Evolutionary conservation across 768 basidiomycete species (phyloP), one percentile per base, ranked within the genome.

Genomic region (Psilocybe tampanensis): DNA sequence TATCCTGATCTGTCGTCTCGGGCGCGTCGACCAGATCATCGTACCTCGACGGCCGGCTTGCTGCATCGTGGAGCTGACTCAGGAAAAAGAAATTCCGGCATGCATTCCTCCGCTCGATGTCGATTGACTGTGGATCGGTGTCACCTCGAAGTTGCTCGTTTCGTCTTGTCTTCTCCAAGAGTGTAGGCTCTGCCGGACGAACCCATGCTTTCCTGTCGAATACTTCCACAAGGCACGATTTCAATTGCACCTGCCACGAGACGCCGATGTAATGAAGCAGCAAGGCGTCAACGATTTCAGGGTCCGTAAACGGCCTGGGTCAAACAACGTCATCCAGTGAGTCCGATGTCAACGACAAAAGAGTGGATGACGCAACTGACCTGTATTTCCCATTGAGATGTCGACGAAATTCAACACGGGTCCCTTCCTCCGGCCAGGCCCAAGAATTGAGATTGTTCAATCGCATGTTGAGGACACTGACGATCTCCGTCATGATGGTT

Each of bases 301-400:
- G 75, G 57, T 82, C 78, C 8, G 77, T 77, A 60, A 77, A 80
- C 15, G 76, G 78, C 19, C 79, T 39, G 12, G 12, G 15, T 39
- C 4, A 39, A 4, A 15, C 6, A 9, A 21, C 15, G 18, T 45
- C 13, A n/a, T n/a, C n/a, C n/a, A n/a, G n/a, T n/a, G n/a, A 49
- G 11, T 24, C 15, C 34, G 17, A 47, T 44, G 6, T 24, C 8
- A 22, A 19, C 9, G 5, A 56, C 11, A 26, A 24, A 42, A 44
- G 8, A 4, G 17, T 12, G 11, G 15, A 19, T 21, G 56, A 33
- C 18, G n/a, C 43, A 11, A 29, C 58, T 54, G n/a, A 72, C 74
- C 74, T 68, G 56, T 80, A 81, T 66, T 80, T 80, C 1, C 80
- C 80, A 57, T 78, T 78, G 29, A 82, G 66, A 68, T 76, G 74